These are phyloP conservation scores for Penicillium concentricum DNA, from an alignment of 2,329 filamentous ascomycete species.

Conservation along the genomic window DNA sequence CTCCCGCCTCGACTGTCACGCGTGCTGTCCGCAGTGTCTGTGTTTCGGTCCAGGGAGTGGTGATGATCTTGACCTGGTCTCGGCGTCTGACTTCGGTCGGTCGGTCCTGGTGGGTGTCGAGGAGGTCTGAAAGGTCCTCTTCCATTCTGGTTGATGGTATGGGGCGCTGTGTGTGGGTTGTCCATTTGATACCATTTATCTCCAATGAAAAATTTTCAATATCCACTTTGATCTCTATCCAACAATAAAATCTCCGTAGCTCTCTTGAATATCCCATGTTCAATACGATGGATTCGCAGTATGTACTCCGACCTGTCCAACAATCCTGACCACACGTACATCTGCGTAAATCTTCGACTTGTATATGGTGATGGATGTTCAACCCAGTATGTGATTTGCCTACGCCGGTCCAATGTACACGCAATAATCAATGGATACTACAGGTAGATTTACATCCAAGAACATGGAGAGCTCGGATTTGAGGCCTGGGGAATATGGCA, in stretches of 20 bases:
- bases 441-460: no score
- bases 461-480: no score
- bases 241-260: background rate
- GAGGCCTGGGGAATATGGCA: no score
- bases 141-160: conserved; percentile 48
- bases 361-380: background rate
- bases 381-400: background rate
- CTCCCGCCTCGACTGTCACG: conserved; percentile 44
- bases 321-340: background rate
- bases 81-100: conserved; percentile 74
- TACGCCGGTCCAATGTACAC: no score
- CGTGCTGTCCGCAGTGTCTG: conserved; percentile 35
- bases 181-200: background rate
- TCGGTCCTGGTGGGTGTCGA: conserved; percentile 75
- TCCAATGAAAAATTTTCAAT: background rate
- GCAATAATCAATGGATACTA: no score
- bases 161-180: background rate
- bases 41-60: conserved; percentile 73
- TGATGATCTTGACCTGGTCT: conserved; percentile 89
- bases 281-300: no score
- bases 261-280: background rate
- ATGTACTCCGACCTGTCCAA: background rate
- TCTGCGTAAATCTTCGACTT: background rate
- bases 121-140: conserved; percentile 80
- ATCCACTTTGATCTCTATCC: background rate